These are phyloP conservation scores for Sugiyamaella pinicola DNA, from an alignment of 1,139 yeast genomes.

Conservation along the genomic window DNA sequence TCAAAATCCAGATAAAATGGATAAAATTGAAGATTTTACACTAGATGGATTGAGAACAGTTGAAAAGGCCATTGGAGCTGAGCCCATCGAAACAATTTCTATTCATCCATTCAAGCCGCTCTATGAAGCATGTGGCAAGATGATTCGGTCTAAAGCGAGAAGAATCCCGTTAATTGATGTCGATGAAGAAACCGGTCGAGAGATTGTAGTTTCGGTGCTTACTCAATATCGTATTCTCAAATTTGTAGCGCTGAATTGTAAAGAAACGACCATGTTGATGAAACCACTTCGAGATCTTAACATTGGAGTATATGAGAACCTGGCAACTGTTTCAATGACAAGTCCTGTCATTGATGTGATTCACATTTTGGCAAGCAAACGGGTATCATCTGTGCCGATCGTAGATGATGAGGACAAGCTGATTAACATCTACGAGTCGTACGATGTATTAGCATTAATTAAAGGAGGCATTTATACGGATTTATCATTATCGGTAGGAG, in stretches of 20 bases:
- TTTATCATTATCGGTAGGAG: constrained; percentile 89
- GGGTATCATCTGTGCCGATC: constrained; percentile 91
- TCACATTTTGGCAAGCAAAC: constrained; percentile 71
- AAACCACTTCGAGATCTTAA: constrained; percentile 73
- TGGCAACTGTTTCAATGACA: constrained; percentile 82
- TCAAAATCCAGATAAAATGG: constrained; percentile 87
- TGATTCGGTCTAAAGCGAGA: constrained; percentile 87
- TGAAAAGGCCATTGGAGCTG: constrained; percentile 85
- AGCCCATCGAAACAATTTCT: constrained; percentile 82
- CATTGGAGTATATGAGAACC: constrained; percentile 59
- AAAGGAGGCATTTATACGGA: constrained; percentile 96
- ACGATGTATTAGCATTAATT: constrained; percentile 87
- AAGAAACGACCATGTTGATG: constrained; percentile 83
- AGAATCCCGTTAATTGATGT: constrained; percentile 93
- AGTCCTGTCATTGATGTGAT: constrained; percentile 96
- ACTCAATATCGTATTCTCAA: constrained; percentile 96
- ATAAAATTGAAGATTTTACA: constrained; percentile 82
- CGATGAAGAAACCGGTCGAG: constrained; percentile 90
- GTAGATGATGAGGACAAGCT: constrained; percentile 75
- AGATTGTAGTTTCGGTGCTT: constrained; percentile 90
- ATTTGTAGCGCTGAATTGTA: constrained; percentile 93
- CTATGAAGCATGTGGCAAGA: constrained; percentile 91
- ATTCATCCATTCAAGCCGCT: constrained; percentile 90
- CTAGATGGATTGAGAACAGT: constrained; percentile 79
- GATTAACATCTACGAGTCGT: constrained; percentile 93